These are phyloP conservation scores for Russula sp. DNA, from an alignment of 768 basidiomycete species.

Conservation along the genomic window DNA sequence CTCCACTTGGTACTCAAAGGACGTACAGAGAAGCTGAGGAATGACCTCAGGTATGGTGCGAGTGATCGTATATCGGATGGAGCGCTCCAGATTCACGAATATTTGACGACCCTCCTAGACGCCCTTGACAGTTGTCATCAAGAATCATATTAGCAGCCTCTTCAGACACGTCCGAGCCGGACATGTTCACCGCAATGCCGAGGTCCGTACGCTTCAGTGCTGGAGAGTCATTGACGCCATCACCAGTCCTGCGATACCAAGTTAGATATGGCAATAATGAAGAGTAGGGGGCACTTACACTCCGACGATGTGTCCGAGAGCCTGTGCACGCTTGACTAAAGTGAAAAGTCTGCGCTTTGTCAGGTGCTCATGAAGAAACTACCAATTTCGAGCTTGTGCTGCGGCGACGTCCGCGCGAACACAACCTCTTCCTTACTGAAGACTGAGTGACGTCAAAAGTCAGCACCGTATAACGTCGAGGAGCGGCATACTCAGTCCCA, in stretches of 20 bases:
- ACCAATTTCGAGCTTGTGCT: conserved; percentile 73
- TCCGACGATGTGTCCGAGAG: conserved; percentile 64
- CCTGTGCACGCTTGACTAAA: conserved; percentile 65
- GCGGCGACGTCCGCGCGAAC: conserved; percentile 64
- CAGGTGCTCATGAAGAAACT: conserved; percentile 17
- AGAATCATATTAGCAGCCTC: conserved; percentile 74
- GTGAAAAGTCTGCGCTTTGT: not conserved
- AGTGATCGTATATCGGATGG: conserved; percentile 62
- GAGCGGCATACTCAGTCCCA: conserved; percentile 57
- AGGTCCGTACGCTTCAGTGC: conserved; percentile 68
- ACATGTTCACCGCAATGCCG: conserved; percentile 71
- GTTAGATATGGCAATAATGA: conserved; percentile 3
- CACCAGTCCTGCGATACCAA: conserved; percentile 45
- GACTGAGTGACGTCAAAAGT: conserved; percentile 35
- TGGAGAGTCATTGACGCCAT: conserved; percentile 69
- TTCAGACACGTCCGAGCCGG: conserved; percentile 68
- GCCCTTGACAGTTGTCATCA: conserved; percentile 70
- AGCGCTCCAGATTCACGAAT: conserved; percentile 64
- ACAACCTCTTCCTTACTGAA: conserved; percentile 66
- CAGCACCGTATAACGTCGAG: not conserved
- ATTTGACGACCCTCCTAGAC: conserved; percentile 65
- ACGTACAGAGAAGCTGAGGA: conserved; percentile 58
- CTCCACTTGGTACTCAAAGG: not conserved
- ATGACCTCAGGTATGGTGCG: conserved; percentile 68
- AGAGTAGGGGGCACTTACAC: conserved; percentile 42